These are phyloP conservation scores for Paragyromitra xinjiangensis DNA, from an alignment of 495 filamentous ascomycete species.

Conservation along the genomic window DNA sequence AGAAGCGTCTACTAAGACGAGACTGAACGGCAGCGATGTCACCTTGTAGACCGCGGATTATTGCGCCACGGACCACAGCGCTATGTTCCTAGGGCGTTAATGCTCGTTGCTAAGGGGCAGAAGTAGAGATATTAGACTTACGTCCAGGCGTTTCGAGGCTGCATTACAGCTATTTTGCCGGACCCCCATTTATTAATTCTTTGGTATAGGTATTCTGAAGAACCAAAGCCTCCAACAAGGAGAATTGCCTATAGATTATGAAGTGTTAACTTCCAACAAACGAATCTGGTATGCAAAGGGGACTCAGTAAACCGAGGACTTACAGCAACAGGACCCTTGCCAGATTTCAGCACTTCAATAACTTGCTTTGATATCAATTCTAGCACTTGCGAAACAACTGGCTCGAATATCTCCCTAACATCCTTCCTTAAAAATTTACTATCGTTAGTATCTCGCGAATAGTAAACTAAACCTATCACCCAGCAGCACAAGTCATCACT, in stretches of 20 bases:
- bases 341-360: conserved; percentile 51
- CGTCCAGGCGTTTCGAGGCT: conserved; percentile 61
- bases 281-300: background rate
- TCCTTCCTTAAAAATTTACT: conserved; percentile 46
- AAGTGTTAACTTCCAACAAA: background rate
- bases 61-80: conserved; percentile 56
- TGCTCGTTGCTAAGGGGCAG: background rate
- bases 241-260: conserved; percentile 56
- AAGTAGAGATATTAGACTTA: conserved; percentile 10
- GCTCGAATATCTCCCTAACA: conserved; percentile 59
- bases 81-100: conserved; percentile 32
- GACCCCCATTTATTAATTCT: conserved; percentile 54
- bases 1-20: conserved; percentile 59
- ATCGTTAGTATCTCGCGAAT: conserved; percentile 6
- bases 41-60: conserved; percentile 54
- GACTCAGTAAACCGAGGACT: background rate
- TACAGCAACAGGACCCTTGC: conserved; percentile 52
- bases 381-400: conserved; percentile 59
- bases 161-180: conserved; percentile 59
- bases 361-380: conserved; percentile 59
- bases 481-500: conserved; percentile 16
- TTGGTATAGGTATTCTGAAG: conserved; percentile 59
- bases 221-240: conserved; percentile 63
- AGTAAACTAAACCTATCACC: background rate
- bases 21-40: conserved; percentile 58